Base-by-base conservation (phyloP, 2,329 filamentous ascomycete genomes). In the Curvularia verruculosa region DNA sequence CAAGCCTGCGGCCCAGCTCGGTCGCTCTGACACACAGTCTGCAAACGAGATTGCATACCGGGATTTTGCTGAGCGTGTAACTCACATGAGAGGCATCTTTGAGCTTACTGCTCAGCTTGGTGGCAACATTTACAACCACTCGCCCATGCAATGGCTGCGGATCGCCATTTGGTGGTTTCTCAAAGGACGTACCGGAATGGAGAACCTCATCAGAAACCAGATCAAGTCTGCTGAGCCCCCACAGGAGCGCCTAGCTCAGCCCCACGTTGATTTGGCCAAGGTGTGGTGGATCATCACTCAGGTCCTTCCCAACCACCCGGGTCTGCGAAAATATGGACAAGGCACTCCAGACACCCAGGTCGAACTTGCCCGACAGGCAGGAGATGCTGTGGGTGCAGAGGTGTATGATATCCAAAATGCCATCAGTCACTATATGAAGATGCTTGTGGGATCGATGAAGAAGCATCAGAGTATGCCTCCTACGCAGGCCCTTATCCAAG, bases 131-230 rank as follows among this genome's bases (percentile, higher is more conserved):
- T 82, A 85, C 53, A 82, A 84, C 28, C 88, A 85, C 49, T 80
- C 86, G 0, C 82, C 89, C 0, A 81, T 83, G 45, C 86, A 92
- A 58, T 89, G 93, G 79, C 82, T 89, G 9, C 84, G 90, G 56
- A 88, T 87, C 23, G 88, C 87, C 3, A 80, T 91, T 0, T 97
- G 93, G 93, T 97, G 93, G 93, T 96, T 96, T 69, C 73, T 96
- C 44, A 89, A 86, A 65, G 93, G 92, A 19, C 87, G 92, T 59
- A 85, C 88, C 69, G 87, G 87, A 9, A 81, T 96, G 49, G 93
- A 96, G 73, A 76, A 79, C 12, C 82, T 88, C 37, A 87, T 96
- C 45, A 84, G 91, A 58, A 87, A 86, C 50, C 83, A 85, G 6
- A 83, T 87, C 28, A 77, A 80, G 34, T 81, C 77, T 40, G 80